phyloP scores from a whole-genome alignment of 2,329 filamentous ascomycete genomes.

The Aspergillus brunneoviolaceus region DNA sequence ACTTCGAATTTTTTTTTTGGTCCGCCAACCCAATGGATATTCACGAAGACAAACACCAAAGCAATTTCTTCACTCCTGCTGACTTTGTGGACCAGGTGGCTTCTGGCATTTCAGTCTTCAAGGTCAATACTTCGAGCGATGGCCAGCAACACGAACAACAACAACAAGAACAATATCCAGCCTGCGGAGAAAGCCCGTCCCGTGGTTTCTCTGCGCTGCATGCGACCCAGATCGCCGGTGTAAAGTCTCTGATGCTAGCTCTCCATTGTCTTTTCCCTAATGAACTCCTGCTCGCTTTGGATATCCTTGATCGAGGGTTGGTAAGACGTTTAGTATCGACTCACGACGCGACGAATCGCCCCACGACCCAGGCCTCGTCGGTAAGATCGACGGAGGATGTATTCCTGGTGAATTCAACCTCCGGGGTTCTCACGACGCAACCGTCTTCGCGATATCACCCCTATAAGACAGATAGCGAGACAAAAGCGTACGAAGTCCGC shows the following conservation, averaged over 20 bases:
- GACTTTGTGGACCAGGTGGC: conserved; percentile 29
- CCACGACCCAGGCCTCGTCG: background rate
- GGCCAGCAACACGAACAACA: conserved; percentile 3
- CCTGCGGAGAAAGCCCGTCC: background rate
- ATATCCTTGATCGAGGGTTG: conserved; percentile 77
- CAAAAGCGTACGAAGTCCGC: conserved; percentile 66
- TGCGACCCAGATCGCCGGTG: conserved; percentile 22
- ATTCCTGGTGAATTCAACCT: conserved; percentile 66
- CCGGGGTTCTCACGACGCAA: conserved; percentile 31
- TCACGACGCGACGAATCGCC: conserved; percentile 1
- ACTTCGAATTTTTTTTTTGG: background rate
- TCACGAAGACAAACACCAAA: background rate
- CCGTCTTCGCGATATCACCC: conserved; percentile 15
- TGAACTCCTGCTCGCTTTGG: conserved; percentile 78
- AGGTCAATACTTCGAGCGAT: background rate
- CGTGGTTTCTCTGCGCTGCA: conserved; percentile 26
- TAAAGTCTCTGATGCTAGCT: conserved; percentile 66
- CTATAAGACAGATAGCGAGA: conserved; percentile 22
- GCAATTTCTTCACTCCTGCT: background rate
- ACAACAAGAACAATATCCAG: conserved; percentile 8
- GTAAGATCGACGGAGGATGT: conserved; percentile 31
- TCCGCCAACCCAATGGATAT: background rate
- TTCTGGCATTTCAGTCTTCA: conserved; percentile 18
- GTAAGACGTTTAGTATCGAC: conserved; percentile 56
- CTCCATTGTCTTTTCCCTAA: conserved; percentile 83